These are phyloP conservation scores for Ustulina deusta DNA, from an alignment of 2,329 filamentous ascomycete species.

Conservation along the genomic window DNA sequence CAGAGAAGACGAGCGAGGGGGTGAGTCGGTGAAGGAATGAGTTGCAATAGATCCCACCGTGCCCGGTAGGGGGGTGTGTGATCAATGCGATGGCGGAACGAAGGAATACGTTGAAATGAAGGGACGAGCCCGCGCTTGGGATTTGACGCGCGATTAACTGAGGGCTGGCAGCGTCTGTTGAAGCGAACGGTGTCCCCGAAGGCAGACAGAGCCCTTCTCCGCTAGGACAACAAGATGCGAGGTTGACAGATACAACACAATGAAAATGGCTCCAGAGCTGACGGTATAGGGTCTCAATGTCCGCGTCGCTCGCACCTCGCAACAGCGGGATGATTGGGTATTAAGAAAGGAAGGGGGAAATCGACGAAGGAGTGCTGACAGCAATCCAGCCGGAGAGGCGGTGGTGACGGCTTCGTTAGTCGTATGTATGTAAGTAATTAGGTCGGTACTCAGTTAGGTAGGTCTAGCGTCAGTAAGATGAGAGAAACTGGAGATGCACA, in stretches of 20 bases:
- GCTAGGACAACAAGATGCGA: conserved; percentile 31
- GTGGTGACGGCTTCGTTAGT: conserved; percentile 33
- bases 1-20: conserved; percentile 14
- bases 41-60: conserved; percentile 15
- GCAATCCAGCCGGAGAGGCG: conserved; percentile 32
- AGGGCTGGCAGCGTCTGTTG: conserved; percentile 55
- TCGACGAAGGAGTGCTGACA: conserved; percentile 30
- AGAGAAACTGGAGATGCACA: conserved; percentile 42
- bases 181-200: conserved; percentile 45
- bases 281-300: conserved; percentile 10
- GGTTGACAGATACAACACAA: conserved; percentile 9
- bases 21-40: neutral
- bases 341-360: conserved; percentile 21
- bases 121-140: conserved; percentile 54
- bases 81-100: conserved; percentile 16
- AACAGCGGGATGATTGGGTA: conserved; percentile 18
- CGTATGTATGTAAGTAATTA: conserved; percentile 13
- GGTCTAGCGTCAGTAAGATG: conserved; percentile 30
- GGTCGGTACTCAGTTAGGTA: conserved; percentile 22
- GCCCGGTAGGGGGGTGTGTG: conserved; percentile 22
- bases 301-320: conserved; percentile 18
- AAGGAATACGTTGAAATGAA: conserved; percentile 33
- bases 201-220: conserved; percentile 36
- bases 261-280: conserved; percentile 20
- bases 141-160: conserved; percentile 60